phyloP scores from a whole-genome alignment of 2,329 filamentous ascomycete genomes.

The Verticillium dahliae region DNA sequence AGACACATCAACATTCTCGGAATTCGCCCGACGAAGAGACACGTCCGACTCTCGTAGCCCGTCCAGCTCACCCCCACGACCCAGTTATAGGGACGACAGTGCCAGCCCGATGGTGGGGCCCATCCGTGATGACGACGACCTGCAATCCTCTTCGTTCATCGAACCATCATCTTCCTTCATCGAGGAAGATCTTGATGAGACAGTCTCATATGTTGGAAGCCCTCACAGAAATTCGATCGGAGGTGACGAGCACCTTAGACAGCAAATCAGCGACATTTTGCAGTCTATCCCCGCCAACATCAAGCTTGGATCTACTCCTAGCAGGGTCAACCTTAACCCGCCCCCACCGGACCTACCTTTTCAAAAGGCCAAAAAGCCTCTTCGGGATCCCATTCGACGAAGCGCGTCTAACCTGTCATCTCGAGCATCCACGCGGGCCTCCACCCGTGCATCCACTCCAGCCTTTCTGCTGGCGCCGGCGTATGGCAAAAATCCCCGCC shows the following conservation, averaged over 20 bases:
- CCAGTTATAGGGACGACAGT: constrained; percentile 19
- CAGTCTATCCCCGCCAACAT: constrained; percentile 75
- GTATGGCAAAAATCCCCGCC: constrained; percentile 38
- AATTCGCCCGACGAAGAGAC: constrained; percentile 1
- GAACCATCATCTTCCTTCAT: constrained; percentile 33
- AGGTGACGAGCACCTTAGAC: constrained; percentile 64
- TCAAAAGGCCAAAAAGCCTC: constrained; percentile 36
- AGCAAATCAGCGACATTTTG: constrained; percentile 74
- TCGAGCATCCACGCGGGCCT: constrained; percentile 18
- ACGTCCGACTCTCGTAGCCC: constrained; percentile 22
- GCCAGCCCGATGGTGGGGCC: constrained; percentile 38
- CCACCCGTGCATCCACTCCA: constrained; percentile 53
- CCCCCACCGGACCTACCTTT: constrained; percentile 51
- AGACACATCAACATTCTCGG: neutral
- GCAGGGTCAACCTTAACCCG: constrained; percentile 47
- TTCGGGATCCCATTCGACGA: constrained; percentile 36
- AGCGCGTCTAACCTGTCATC: constrained; percentile 42
- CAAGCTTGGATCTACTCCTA: constrained; percentile 52
- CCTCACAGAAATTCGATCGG: constrained; percentile 29
- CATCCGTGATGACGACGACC: constrained; percentile 31
- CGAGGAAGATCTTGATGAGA: constrained; percentile 42
- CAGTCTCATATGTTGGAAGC: constrained; percentile 19
- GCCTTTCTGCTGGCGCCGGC: constrained; percentile 66
- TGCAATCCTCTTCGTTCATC: constrained; percentile 9
- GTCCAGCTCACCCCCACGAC: constrained; percentile 32